Conservation (phyloP, 2,329 filamentous ascomycete species). For the Reticulascus tulasneorum region DNA sequence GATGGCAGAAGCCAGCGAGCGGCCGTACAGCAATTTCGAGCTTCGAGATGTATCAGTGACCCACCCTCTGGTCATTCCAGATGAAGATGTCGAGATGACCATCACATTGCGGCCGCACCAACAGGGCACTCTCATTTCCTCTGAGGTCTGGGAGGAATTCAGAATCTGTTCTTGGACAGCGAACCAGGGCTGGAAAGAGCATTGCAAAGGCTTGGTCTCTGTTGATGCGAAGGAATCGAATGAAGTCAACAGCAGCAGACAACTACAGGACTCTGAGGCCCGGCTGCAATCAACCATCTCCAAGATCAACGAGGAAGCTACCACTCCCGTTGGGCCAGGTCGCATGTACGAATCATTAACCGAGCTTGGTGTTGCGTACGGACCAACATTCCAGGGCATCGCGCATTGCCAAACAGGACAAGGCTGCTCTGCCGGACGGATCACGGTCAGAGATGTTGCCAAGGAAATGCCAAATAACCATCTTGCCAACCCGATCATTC, state of each 20-base stretch:
- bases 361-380: slow-evolving; percentile 37
- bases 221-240: slow-evolving; percentile 15
- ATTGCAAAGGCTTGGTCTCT: slow-evolving; percentile 12
- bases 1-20: background rate
- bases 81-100: slow-evolving; percentile 16
- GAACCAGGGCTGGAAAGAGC: slow-evolving; percentile 8
- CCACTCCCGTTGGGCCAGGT: slow-evolving; percentile 17
- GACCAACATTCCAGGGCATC: slow-evolving; percentile 43
- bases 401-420: slow-evolving; percentile 34
- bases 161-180: slow-evolving; percentile 9
- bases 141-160: slow-evolving; percentile 9
- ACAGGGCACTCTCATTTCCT: slow-evolving; percentile 5
- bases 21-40: slow-evolving; percentile 12
- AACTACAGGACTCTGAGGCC: too few species aligned
- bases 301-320: too few species aligned
- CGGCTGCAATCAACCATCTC: too few species aligned
- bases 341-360: slow-evolving; percentile 43
- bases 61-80: slow-evolving; percentile 5
- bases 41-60: slow-evolving; percentile 17
- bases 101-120: slow-evolving; percentile 14
- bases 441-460: slow-evolving; percentile 9
- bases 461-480: slow-evolving; percentile 18
- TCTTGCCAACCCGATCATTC: slow-evolving; percentile 14
- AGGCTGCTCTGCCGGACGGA: slow-evolving; percentile 10
- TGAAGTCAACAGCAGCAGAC: too few species aligned